Conservation (phyloP, 192 early-diverging fungal species). For the Kickxella alabastrina region DNA sequence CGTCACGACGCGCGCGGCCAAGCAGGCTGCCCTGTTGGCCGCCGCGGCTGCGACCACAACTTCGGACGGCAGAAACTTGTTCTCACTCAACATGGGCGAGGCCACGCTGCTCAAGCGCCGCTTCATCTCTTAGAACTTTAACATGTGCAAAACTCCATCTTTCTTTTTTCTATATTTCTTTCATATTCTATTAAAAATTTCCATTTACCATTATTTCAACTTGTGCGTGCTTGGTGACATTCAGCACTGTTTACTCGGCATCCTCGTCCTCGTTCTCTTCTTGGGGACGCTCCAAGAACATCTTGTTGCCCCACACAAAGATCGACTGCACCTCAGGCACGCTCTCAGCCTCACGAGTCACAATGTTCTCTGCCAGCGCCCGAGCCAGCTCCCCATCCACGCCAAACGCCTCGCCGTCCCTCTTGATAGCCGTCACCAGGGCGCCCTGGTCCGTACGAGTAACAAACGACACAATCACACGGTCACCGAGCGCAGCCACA, state of each 20-base stretch:
- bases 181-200: no score
- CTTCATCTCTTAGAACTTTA: constrained; percentile 23
- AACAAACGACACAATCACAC: constrained; percentile 21
- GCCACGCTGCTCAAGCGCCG: constrained; percentile 48
- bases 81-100: constrained; percentile 51
- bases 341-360: constrained; percentile 5
- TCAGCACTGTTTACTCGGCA: background rate
- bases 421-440: background rate
- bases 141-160: background rate
- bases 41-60: constrained; percentile 3
- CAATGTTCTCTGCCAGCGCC: constrained; percentile 7
- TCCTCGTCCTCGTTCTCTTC: constrained; percentile 16
- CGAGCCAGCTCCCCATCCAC: constrained; percentile 7
- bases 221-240: no score
- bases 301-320: constrained; percentile 48
- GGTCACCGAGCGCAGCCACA: constrained; percentile 17
- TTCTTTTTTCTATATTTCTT: background rate
- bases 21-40: constrained; percentile 7
- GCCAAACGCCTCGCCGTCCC: background rate
- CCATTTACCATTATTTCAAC: no score
- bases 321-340: constrained; percentile 18
- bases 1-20: constrained; percentile 7
- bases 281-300: constrained; percentile 31
- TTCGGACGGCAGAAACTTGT: constrained; percentile 7
- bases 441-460: background rate